Evolutionary conservation across 208 protist genomes (phyloP).

Genomic region (Strigomonas galati): DNA sequence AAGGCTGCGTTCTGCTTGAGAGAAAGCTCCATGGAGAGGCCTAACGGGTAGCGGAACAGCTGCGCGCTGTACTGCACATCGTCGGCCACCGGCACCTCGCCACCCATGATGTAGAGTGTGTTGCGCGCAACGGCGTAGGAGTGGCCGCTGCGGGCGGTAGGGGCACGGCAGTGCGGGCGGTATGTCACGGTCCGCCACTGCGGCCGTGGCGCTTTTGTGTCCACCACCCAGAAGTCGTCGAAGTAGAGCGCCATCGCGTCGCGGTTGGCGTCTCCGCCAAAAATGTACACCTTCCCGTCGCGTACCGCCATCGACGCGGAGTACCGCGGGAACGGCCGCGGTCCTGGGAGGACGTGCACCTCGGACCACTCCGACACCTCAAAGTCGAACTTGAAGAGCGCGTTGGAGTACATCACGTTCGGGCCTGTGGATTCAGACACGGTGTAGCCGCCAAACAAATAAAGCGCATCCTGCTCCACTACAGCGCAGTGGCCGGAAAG

Average conservation of each 20-base stretch:
- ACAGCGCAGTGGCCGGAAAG: conserved; percentile 58
- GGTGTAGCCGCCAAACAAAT: conserved; percentile 63
- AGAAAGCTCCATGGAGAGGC: conserved; percentile 32
- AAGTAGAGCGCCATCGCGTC: conserved; percentile 41
- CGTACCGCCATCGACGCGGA: conserved; percentile 45
- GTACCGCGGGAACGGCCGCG: conserved; percentile 46
- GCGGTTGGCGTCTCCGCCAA: conserved; percentile 74
- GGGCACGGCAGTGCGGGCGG: conserved; percentile 16
- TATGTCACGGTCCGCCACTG: conserved; percentile 22
- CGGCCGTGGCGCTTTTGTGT: conserved; percentile 13
- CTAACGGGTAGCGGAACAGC: conserved; percentile 56
- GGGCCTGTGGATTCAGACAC: not conserved
- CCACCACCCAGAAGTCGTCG: conserved; percentile 68
- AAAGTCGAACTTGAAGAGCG: conserved; percentile 54
- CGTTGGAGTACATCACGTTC: conserved; percentile 32
- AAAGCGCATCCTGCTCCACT: conserved; percentile 47
- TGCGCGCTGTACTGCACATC: conserved; percentile 43
- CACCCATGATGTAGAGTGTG: conserved; percentile 72
- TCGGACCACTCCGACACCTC: conserved; percentile 28
- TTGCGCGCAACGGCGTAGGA: conserved; percentile 34
- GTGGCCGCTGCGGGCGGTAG: conserved; percentile 61
- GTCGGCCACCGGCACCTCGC: conserved; percentile 36
- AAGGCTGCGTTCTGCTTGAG: conserved; percentile 44
- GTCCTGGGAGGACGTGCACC: not conserved
- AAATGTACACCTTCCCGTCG: conserved; percentile 49